Evolutionary conservation across 164 flowering plant genomes (phyloP), one percentile per base, ranked within the genome.

Genomic region (Umbilicus rupestris): DNA sequence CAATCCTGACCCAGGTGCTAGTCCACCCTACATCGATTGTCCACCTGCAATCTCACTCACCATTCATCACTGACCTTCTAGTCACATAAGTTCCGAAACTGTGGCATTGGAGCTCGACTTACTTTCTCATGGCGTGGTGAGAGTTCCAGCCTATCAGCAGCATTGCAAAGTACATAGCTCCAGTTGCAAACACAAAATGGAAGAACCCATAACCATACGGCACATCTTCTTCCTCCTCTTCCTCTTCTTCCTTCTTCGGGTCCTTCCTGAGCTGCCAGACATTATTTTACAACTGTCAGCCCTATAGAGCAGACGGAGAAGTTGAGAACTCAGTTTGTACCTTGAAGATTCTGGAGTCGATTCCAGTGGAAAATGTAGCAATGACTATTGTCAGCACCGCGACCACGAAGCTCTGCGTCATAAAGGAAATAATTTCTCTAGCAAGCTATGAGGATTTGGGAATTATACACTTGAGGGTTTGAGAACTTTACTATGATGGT

Each of bases 11-110:
- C 96, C 97, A 92, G n/a, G 94, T 80, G 66, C 97, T 89, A 11
- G 96, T 84, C 97, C 97, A 92, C 8, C 97, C 97, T 16, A 92
- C 89, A 66, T 92, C 96, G 42, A 92, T 89, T 7, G 97, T 92
- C 90, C 90, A 92, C 75, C 97, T 92, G 86, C 74, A 74, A 65
- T 69, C n/a, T n/a, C n/a, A n/a, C n/a, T n/a, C n/a, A n/a, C n/a
- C n/a, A n/a, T n/a, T n/a, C n/a, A n/a, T n/a, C n/a, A n/a, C n/a
- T n/a, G n/a, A n/a, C n/a, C n/a, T n/a, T n/a, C n/a, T n/a, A n/a
- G n/a, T n/a, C n/a, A 31, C 30, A 29, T 12, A 55, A 12, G 60
- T 10, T 5, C 22, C 60, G 28, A 12, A 52, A 24, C 11, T 52
- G 11, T 5, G 12, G 30, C n/a, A 63, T 19, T 7, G 29, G 22